Evolutionary conservation across 306 rosid species (phyloP), one percentile per base, ranked within the genome.

Genomic region (Alnus rubra): DNA sequence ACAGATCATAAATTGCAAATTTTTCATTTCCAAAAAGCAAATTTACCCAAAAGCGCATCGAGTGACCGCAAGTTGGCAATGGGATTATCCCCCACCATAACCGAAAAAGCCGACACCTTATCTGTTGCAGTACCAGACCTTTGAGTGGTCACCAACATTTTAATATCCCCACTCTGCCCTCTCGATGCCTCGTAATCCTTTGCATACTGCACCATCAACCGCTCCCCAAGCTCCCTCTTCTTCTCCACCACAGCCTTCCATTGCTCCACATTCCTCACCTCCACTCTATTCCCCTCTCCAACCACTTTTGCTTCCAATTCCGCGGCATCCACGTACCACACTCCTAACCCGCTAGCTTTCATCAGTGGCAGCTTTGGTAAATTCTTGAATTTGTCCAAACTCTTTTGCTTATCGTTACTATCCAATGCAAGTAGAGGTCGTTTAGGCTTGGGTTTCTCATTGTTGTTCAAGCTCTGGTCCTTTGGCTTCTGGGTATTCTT

Each of bases 71-170:
- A 81, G 79, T 91, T 93, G 48, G 97, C 94, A 50, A 96, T 78
- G 28, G 98, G 96, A 72, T 93, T 92, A 58, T 95, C 99, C 44
- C 98, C 98, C 60, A 91, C 86, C 89, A 93, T 56, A 1, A 95
- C 98, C 4, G 98, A 82, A 79, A 90, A 95, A 0, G 99, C 98
- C 3, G 98, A 95, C 3, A 95, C 95, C 85, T 95, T 95, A 65
- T 95, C 98, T 35, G 89, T 91, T 0, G 97, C 97, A 82, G 99
- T 95, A 58, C 99, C 99, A 0, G 98, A 95, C 87, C 97, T 91
- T 85, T 92, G 98, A 1, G 97, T 95, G 7, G 92, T 82, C 62
- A 88, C 64, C 92, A 95, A 75, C 94, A 95, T 92, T 87, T 86
- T 92, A 45, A 95, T 93, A 77, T 95, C 99, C 74, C 99, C 88